phyloP scores from a whole-genome alignment of 169 alveolate genomes.

The Plasmodium fragile region DNA sequence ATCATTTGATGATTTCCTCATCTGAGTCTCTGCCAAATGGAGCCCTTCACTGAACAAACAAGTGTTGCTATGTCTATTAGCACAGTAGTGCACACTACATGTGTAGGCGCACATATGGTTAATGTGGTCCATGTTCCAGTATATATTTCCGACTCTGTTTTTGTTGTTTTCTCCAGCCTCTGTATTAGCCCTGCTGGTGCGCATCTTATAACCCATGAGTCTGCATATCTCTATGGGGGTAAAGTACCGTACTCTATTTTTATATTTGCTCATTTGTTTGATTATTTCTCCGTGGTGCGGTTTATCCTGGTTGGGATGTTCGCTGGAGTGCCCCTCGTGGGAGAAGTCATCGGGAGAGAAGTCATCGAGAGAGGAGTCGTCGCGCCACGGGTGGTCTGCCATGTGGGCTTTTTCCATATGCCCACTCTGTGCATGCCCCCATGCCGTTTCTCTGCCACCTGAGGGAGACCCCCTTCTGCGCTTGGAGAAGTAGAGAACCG shows the following conservation, averaged over 20 bases:
- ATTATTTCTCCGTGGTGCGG: neutral
- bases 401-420: neutral
- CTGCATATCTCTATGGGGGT: constrained; percentile 71
- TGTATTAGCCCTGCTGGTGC: neutral
- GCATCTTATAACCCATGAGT: constrained; percentile 74
- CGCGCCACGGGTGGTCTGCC: neutral
- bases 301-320: neutral
- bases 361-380: neutral
- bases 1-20: neutral
- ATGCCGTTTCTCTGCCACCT: neutral
- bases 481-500: constrained; percentile 27
- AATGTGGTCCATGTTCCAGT: constrained; percentile 69
- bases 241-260: constrained; percentile 54
- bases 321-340: neutral
- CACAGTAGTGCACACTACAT: constrained; percentile 45
- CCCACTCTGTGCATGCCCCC: neutral
- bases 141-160: constrained; percentile 58
- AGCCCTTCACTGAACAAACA: constrained; percentile 16
- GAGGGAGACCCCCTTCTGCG: neutral
- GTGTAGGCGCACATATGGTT: constrained; percentile 65
- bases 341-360: neutral
- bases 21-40: neutral
- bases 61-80: neutral
- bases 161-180: neutral
- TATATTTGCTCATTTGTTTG: constrained; percentile 37